phyloP scores from a whole-genome alignment of 345 rosid species.

The Salix viminalis region DNA sequence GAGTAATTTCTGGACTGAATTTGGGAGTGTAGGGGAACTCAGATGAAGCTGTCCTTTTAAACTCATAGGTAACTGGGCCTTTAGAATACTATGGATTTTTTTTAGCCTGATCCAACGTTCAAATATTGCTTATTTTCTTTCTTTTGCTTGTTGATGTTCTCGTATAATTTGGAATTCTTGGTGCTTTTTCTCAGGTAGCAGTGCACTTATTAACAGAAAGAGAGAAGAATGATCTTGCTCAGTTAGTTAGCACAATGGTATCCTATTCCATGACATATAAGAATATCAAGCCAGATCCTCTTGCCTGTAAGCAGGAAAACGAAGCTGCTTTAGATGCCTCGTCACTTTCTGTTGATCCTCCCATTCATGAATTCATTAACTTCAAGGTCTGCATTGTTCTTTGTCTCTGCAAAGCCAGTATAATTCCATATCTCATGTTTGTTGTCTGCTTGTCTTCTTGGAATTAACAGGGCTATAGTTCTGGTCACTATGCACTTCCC shows the following conservation, averaged over 20 bases:
- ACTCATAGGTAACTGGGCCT: too few relatives aligned
- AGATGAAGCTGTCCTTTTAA: too few relatives aligned
- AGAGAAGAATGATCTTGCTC: conserved; percentile 64
- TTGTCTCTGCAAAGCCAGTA: background rate
- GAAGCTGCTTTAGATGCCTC: conserved; percentile 48
- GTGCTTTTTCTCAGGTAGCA: conserved; percentile 57
- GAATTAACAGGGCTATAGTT: conserved; percentile 52
- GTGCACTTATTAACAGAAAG: conserved; percentile 67
- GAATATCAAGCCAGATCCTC: conserved; percentile 44
- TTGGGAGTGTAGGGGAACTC: too few relatives aligned
- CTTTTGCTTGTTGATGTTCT: background rate
- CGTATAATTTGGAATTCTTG: conserved; percentile 3
- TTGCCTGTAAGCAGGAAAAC: conserved; percentile 33
- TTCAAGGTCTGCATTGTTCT: conserved; percentile 54
- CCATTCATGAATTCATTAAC: conserved; percentile 55
- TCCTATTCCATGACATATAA: conserved; percentile 74
- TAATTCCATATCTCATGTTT: conserved; percentile 2
- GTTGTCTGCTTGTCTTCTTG: conserved; percentile 17
- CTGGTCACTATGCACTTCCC: conserved; percentile 57
- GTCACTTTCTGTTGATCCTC: conserved; percentile 65
- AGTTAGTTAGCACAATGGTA: conserved; percentile 62
- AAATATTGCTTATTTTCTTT: background rate
- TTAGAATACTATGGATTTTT: too few relatives aligned
- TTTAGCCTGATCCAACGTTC: too few relatives aligned
- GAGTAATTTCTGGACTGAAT: too few relatives aligned